phyloP scores from a whole-genome alignment of 2,329 filamentous ascomycete genomes.

The Whalleya microplaca region DNA sequence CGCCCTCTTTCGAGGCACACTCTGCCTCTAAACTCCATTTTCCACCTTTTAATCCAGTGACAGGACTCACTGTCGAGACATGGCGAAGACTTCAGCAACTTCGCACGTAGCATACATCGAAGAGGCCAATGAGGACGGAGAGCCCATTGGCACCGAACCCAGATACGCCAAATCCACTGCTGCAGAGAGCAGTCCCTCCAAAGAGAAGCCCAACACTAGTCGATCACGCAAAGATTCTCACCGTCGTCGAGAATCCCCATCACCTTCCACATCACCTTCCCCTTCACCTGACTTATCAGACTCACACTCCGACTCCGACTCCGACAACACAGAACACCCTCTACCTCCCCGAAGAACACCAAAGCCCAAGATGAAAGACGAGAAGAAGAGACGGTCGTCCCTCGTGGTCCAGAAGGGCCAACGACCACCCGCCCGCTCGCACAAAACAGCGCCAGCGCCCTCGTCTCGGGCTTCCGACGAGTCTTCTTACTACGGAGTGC shows the following conservation, averaged over 20 bases:
- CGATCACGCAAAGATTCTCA: slow-evolving; percentile 48
- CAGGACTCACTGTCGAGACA: slow-evolving; percentile 36
- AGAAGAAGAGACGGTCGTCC: slow-evolving; percentile 35
- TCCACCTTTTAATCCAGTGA: slow-evolving; percentile 24
- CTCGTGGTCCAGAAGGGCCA: slow-evolving; percentile 29
- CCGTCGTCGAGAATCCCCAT: slow-evolving; percentile 44
- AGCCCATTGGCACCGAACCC: slow-evolving; percentile 43
- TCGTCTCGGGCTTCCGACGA: slow-evolving; percentile 42
- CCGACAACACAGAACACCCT: slow-evolving; percentile 43
- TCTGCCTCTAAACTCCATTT: slow-evolving; percentile 4
- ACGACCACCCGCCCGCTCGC: slow-evolving; percentile 40
- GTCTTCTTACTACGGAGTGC: slow-evolving; percentile 45
- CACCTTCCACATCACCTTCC: slow-evolving; percentile 46
- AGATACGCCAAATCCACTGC: slow-evolving; percentile 53
- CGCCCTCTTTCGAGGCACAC: slow-evolving; percentile 20
- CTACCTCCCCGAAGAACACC: slow-evolving; percentile 23
- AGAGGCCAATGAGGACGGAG: slow-evolving; percentile 55
- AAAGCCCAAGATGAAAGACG: slow-evolving; percentile 36
- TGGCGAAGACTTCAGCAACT: slow-evolving; percentile 44
- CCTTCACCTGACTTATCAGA: slow-evolving; percentile 24
- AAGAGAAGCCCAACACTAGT: slow-evolving; percentile 56
- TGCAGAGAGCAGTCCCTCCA: slow-evolving; percentile 45
- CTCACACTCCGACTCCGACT: slow-evolving; percentile 36
- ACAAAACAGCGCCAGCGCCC: slow-evolving; percentile 42
- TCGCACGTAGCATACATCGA: slow-evolving; percentile 48